These are phyloP conservation scores for Epichloe brachyelytri DNA, from an alignment of 2,329 filamentous ascomycete genomes.

Conservation along the genomic window DNA sequence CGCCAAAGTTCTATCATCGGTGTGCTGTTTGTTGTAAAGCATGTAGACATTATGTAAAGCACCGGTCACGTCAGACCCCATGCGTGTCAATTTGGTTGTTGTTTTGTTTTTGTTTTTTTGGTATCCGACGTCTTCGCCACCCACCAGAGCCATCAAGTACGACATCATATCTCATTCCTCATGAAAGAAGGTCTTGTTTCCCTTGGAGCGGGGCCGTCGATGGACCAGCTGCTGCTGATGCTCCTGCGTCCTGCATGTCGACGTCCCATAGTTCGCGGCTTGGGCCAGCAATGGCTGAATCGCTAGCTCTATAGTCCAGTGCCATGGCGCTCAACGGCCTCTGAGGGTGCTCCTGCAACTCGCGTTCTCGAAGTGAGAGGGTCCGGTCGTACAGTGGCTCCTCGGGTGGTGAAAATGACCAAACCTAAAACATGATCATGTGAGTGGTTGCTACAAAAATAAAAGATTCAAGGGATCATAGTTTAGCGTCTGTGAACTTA, in stretches of 20 bases:
- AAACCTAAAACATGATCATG: slow-evolving; percentile 47
- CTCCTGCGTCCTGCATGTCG: slow-evolving; percentile 43
- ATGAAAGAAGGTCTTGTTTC: slow-evolving; percentile 37
- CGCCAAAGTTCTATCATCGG: slow-evolving; percentile 18
- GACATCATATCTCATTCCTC: slow-evolving; percentile 23
- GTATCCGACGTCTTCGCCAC: not conserved
- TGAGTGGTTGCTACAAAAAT: slow-evolving; percentile 2
- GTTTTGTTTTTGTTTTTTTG: not conserved
- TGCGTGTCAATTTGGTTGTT: not conserved
- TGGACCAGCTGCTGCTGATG: slow-evolving; percentile 42
- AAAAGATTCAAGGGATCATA: not conserved
- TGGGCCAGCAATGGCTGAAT: slow-evolving; percentile 16
- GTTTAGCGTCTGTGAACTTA: slow-evolving; percentile 29
- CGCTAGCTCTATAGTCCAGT: slow-evolving; percentile 27
- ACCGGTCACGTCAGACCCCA: not conserved
- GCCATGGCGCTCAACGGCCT: slow-evolving; percentile 40
- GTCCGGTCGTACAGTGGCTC: slow-evolving; percentile 45
- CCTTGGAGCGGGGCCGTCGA: slow-evolving; percentile 19
- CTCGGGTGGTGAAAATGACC: slow-evolving; percentile 84
- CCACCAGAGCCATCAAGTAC: not conserved
- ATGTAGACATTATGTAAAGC: slow-evolving; percentile 2
- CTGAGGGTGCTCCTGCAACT: slow-evolving; percentile 31
- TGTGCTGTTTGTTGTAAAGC: slow-evolving; percentile 1
- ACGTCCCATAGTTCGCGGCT: slow-evolving; percentile 33
- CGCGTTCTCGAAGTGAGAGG: slow-evolving; percentile 34